Base-by-base conservation (phyloP, 2,329 filamentous ascomycete species). In the Aspergillus sp. region DNA sequence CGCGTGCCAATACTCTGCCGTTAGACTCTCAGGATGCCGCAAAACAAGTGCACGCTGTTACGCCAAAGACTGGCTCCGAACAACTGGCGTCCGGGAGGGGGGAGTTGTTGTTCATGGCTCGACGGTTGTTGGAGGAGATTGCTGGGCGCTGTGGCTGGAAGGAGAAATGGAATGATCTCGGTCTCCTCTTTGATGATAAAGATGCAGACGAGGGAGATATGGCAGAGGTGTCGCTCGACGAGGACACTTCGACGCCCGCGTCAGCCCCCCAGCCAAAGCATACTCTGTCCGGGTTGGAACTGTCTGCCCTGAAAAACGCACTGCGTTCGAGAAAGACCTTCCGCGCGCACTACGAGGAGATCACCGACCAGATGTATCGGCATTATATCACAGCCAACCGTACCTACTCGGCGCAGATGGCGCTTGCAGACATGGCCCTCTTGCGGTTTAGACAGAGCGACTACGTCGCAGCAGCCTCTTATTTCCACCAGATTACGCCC, bases 331-430 rank as follows among this genome's bases (percentile, higher is more conserved):
- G 77, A 50, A 81, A 83, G 14, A 82, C 84, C 45, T 92, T 88
- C 60, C 86, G 86, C 57, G 76, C 78, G 5, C 75, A 87, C 0
- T 89, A 87, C 62, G 85, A 93, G 65, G 85, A 84, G 9, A 78
- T 97, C n/a, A 96, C 90, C 6, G 88, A 94, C 61, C 87, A 89
- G 56, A 87, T 92, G 3, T 82, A 95, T 52, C 88, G 88, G 1
- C 89, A 96, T 66, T 95, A 89, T 67, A 86, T 86, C 13, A 84
- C 91, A 4, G 91, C 92, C 4, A 88, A 86, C 50, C 88, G 93
- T 58, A 80, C 79, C 0, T 88, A 95, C 61, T 89, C 90, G 6
- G 86, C 88, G 1, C 86, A 95, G 61, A 82, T 86, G 17, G 86
- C 87, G 55, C 84, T 92, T 69, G 88, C 90, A 9, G 94, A 99